phyloP scores from a whole-genome alignment of 179 eudicot genomes.

The Silene noctiflora region DNA sequence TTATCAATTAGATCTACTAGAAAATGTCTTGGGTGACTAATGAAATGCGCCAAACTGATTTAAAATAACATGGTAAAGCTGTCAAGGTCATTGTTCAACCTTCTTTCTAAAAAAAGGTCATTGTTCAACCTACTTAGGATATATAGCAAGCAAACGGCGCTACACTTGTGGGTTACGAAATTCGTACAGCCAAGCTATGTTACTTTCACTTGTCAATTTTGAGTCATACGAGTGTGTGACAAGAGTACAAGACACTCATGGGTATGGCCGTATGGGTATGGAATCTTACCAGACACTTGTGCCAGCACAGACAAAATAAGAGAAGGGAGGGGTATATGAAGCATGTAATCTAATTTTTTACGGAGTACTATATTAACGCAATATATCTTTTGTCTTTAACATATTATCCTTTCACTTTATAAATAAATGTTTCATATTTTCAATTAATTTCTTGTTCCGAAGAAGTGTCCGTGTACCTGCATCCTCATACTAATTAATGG shows the following conservation, averaged over 20 bases:
- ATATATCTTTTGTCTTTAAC: not conserved
- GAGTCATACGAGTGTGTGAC: too few species aligned
- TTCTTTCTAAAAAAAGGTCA: not conserved
- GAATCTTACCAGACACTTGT: not conserved
- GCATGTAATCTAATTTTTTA: not conserved
- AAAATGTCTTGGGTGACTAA: not conserved
- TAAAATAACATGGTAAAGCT: not conserved
- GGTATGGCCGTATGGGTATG: too few species aligned
- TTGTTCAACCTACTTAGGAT: not conserved
- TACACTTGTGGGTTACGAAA: too few species aligned
- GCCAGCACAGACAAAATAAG: not conserved
- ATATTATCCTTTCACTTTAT: not conserved
- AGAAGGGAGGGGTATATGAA: not conserved
- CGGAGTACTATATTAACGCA: not conserved
- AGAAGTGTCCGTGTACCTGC: too few species aligned
- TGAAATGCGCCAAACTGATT: not conserved
- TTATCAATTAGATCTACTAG: not conserved
- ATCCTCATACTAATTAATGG: not conserved
- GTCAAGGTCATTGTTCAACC: not conserved
- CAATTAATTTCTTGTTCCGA: not conserved
- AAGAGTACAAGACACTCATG: too few species aligned
- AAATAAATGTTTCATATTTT: not conserved
- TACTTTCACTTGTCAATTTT: too few species aligned
- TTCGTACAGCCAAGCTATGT: too few species aligned
- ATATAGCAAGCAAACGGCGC: too few species aligned